phyloP scores from a whole-genome alignment of 306 rosid genomes.

The Phaseolus lunatus region DNA sequence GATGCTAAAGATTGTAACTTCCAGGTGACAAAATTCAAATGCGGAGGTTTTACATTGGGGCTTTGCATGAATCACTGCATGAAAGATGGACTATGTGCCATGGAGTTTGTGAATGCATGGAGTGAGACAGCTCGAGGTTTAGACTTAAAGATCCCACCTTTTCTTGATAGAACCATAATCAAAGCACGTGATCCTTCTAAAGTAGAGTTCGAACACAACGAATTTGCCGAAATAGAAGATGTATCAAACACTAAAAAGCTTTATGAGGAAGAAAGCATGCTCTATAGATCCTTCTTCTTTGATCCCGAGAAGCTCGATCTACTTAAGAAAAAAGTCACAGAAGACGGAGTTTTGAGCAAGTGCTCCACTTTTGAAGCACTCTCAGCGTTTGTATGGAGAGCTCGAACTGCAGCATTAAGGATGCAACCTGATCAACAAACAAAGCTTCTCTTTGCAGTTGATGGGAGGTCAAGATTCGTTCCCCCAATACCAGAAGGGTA shows the following conservation, averaged over 20 bases:
- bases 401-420: constrained; percentile 68
- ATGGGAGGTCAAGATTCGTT: constrained; percentile 69
- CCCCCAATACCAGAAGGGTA: constrained; percentile 78
- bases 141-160: constrained; percentile 58
- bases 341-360: constrained; percentile 60
- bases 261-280: constrained; percentile 57
- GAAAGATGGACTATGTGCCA: constrained; percentile 75
- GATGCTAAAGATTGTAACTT: background rate
- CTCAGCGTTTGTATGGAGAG: constrained; percentile 83
- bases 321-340: constrained; percentile 67
- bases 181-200: constrained; percentile 68
- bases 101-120: constrained; percentile 84
- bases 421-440: constrained; percentile 72
- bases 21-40: constrained; percentile 79
- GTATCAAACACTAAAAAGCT: constrained; percentile 59
- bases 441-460: constrained; percentile 84
- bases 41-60: constrained; percentile 83
- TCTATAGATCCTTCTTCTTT: constrained; percentile 67
- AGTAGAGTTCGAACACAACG: constrained; percentile 65
- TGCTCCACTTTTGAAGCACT: constrained; percentile 78
- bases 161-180: constrained; percentile 72
- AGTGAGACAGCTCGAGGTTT: constrained; percentile 71
- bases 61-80: constrained; percentile 66
- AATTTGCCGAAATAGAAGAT: constrained; percentile 74
- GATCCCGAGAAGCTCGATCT: constrained; percentile 55